phyloP scores from a whole-genome alignment of 192 early-diverging fungal genomes.

The Mortierella hygrophila region DNA sequence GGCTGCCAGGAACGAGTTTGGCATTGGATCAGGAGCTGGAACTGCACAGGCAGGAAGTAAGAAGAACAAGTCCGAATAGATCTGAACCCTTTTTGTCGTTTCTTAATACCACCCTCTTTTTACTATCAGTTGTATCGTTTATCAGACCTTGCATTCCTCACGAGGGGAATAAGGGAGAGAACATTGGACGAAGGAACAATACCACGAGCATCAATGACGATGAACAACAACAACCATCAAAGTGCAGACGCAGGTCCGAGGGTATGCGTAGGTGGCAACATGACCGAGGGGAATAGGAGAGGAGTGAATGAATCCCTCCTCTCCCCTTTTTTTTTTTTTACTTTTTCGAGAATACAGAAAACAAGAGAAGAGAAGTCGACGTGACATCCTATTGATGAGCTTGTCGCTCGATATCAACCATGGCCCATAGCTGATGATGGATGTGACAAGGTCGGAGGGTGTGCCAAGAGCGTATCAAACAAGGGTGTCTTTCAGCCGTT shows the following conservation, averaged over 20 bases:
- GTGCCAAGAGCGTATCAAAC: background rate
- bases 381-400: background rate
- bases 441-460: background rate
- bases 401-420: background rate
- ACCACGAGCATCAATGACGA: background rate
- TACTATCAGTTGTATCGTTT: background rate
- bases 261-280: background rate
- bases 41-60: background rate
- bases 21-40: background rate
- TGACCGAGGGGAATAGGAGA: background rate
- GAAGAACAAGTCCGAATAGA: background rate
- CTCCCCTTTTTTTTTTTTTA: background rate
- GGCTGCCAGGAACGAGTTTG: conserved; percentile 40
- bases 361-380: background rate
- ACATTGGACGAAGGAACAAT: background rate
- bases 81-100: background rate
- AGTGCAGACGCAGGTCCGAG: background rate
- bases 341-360: background rate
- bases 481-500: background rate
- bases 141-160: background rate
- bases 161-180: background rate
- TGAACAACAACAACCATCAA: background rate
- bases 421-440: background rate
- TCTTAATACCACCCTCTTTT: background rate
- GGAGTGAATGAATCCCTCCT: background rate